A percentile compares a stretch with the other conserved stretches of the same genome.
These are phyloP conservation scores for Cardiospermum halicacabum DNA, from an alignment of 345 rosid genomes.

Conservation along the genomic window DNA sequence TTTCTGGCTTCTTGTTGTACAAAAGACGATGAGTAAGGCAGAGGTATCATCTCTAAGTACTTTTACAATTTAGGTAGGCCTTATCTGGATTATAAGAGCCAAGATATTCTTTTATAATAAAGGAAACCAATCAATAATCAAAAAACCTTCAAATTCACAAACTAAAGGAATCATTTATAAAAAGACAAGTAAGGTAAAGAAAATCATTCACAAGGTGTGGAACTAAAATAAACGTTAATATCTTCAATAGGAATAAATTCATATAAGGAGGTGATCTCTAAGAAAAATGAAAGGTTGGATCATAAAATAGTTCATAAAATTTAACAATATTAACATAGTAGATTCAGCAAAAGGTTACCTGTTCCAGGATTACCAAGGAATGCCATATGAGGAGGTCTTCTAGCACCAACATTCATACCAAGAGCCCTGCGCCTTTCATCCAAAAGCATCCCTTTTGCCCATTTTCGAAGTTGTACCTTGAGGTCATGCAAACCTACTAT, in stretches of 20 bases:
- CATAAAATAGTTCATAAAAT: neutral
- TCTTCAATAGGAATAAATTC: neutral
- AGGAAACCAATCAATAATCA: neutral
- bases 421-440: slow-evolving; percentile 95
- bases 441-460: slow-evolving; percentile 99
- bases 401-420: slow-evolving; percentile 73
- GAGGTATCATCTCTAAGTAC: neutral
- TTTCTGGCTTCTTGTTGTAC: neutral
- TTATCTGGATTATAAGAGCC: neutral
- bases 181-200: neutral
- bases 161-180: neutral
- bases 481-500: slow-evolving; percentile 84
- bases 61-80: neutral
- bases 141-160: neutral
- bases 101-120: neutral
- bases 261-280: neutral
- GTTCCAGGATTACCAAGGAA: slow-evolving; percentile 98
- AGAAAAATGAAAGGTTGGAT: neutral
- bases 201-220: neutral
- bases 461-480: slow-evolving; percentile 82
- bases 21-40: neutral
- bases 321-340: neutral
- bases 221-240: neutral
- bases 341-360: slow-evolving; percentile 37
- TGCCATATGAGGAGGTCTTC: slow-evolving; percentile 98